Conservation (phyloP, 2,329 filamentous ascomycete genomes). For the Alternaria solani region DNA sequence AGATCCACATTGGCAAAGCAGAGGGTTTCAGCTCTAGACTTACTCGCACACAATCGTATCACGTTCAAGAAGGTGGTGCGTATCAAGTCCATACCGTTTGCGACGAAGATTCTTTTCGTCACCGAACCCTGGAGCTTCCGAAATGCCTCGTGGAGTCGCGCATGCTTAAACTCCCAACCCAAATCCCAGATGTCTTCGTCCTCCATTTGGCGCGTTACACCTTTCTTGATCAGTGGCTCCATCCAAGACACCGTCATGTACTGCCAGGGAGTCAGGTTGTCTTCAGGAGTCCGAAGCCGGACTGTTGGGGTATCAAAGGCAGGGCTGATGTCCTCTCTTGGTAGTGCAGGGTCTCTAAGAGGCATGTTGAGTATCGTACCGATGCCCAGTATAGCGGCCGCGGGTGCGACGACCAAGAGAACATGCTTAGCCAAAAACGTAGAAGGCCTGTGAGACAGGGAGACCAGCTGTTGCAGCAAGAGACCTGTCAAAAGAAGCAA, state of each 20-base stretch:
- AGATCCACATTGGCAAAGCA: neutral
- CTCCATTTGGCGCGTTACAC: constrained; percentile 70
- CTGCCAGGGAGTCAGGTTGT: constrained; percentile 79
- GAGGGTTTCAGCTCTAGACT: constrained; percentile 19
- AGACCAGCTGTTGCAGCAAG: constrained; percentile 46
- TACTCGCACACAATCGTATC: constrained; percentile 66
- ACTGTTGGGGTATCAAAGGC: constrained; percentile 65
- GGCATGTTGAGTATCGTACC: constrained; percentile 72
- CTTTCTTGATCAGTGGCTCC: constrained; percentile 72
- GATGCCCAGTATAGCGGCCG: constrained; percentile 58
- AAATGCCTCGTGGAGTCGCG: constrained; percentile 76
- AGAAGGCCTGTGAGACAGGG: constrained; percentile 34
- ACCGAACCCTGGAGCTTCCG: constrained; percentile 76
- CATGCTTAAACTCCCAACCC: constrained; percentile 83
- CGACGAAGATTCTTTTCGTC: constrained; percentile 71
- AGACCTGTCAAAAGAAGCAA: constrained; percentile 49
- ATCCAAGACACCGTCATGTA: constrained; percentile 90
- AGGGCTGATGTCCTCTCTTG: constrained; percentile 65
- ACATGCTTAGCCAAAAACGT: constrained; percentile 43
- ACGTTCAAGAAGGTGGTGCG: constrained; percentile 72
- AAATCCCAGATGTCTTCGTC: constrained; percentile 84
- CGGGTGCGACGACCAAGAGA: constrained; percentile 45
- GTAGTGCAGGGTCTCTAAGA: constrained; percentile 66
- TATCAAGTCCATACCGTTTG: constrained; percentile 80
- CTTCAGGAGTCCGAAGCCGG: constrained; percentile 76